Base-by-base conservation (phyloP, 2,329 filamentous ascomycete genomes). In the Apiospora kogelbergensis region DNA sequence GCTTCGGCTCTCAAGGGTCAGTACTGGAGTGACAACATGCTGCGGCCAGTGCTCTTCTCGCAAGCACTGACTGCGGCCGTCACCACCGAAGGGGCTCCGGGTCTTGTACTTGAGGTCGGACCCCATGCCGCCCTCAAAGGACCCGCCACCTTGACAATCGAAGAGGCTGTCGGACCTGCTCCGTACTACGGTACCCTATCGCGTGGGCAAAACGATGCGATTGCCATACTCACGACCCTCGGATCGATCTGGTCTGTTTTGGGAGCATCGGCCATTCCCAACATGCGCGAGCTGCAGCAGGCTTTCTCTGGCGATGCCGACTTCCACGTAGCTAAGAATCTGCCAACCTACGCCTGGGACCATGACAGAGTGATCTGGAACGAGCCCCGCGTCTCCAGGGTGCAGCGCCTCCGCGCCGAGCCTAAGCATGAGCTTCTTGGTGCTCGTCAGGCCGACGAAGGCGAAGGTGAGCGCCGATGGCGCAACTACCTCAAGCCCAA, bases 11-110 rank as follows among this genome's bases (percentile, higher is more conserved):
- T 63, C 57, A 20, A 33, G 57, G 37, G 15, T 6, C 33, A 68
- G 0, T 84, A 84, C 72, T 85, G 83, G 83, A 73, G 70, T 0
- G 74, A 80, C 33, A 85, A 85, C 70, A 80, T 84, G 80, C 72
- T 76, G 3, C 73, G 76, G 10, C 78, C 82, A 1, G 83, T 84
- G 0, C 72, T 80, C 0, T 85, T 85, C 69, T 74, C 75, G 5
- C 77, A 83, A 66, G 83, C 82, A 0, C 63, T 84, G 0, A 44
- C 67, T 68, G n/a, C 70, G 1, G 74, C 78, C 0, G 24, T 79
- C 2, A n/a, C 42, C 1, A 33, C 71, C 11, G 30, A 57, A 15
- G 68, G 68, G 3, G 45, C 40, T 7, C 65, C 66, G 33, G 69
- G 66, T 6, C 24, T 71, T 13, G 69, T 66, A 1, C 63, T 72